A percentile compares a stretch with the other conserved stretches of the same genome.
These are phyloP conservation scores for Luffa acutangula DNA, from an alignment of 306 rosid species.

Conservation along the genomic window DNA sequence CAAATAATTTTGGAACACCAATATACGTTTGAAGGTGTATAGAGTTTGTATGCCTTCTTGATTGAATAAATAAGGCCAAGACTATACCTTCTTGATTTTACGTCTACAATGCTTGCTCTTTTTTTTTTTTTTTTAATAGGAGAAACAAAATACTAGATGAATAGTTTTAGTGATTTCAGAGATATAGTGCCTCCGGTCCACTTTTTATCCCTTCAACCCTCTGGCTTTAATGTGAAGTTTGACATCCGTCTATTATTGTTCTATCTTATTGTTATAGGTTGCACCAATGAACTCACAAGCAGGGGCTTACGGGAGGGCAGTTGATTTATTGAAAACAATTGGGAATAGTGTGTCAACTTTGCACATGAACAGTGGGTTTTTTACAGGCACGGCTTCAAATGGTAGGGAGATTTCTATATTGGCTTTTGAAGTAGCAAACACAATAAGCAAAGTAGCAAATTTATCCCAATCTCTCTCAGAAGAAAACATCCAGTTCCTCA, in stretches of 20 bases:
- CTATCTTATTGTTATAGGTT: slow-evolving; percentile 25
- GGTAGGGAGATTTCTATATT: slow-evolving; percentile 58
- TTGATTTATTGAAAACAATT: slow-evolving; percentile 63
- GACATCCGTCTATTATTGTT: not conserved
- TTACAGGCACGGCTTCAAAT: slow-evolving; percentile 35
- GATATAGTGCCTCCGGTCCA: not conserved
- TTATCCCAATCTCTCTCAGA: slow-evolving; percentile 67
- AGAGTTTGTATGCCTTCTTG: not conserved
- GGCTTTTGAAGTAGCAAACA: slow-evolving; percentile 97
- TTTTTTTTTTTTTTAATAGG: not conserved
- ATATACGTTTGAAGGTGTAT: not conserved
- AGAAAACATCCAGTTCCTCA: slow-evolving; percentile 59
- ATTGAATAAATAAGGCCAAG: not conserved
- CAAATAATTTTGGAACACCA: not conserved
- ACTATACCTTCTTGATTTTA: not conserved
- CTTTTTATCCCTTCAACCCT: not conserved
- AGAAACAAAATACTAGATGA: not conserved
- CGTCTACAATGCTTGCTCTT: not conserved
- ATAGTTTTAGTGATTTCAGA: not conserved
- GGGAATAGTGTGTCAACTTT: slow-evolving; percentile 68
- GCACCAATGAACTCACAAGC: slow-evolving; percentile 39
- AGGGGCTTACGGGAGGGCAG: slow-evolving; percentile 52
- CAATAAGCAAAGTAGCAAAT: slow-evolving; percentile 59
- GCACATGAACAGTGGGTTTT: slow-evolving; percentile 37
- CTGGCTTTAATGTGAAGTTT: not conserved